Evolutionary conservation across 495 filamentous ascomycete genomes (phyloP).

Genomic region (Aspergillus olivimuriae): DNA sequence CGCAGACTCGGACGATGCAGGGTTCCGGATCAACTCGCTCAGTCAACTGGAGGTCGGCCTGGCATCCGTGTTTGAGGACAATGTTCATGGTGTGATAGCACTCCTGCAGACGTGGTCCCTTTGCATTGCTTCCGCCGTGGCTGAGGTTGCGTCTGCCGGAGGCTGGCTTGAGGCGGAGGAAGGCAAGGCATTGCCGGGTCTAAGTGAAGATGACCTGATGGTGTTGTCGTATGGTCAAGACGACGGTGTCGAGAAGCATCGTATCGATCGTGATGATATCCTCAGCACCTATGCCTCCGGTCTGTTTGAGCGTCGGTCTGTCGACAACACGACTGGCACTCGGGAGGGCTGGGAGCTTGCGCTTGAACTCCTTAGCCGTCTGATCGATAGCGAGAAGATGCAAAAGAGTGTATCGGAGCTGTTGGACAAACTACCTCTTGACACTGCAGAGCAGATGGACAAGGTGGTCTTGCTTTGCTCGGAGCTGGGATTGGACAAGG

Average conservation of each 20-base stretch:
- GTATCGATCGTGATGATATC: conserved; percentile 57
- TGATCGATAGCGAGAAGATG: conserved; percentile 59
- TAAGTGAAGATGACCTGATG: conserved; percentile 56
- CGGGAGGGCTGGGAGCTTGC: conserved; percentile 83
- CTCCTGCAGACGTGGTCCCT: conserved; percentile 73
- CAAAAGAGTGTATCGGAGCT: conserved; percentile 62
- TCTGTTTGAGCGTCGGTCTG: conserved; percentile 38
- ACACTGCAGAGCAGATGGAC: conserved; percentile 62
- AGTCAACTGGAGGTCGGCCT: conserved; percentile 70
- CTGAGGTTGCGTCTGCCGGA: conserved; percentile 67
- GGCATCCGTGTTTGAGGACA: conserved; percentile 70
- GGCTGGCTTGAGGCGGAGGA: conserved; percentile 56
- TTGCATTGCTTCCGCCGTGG: conserved; percentile 65
- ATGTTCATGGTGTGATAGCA: conserved; percentile 65
- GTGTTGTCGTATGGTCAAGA: conserved; percentile 50
- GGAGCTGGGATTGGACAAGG: conserved; percentile 59
- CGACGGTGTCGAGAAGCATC: conserved; percentile 6
- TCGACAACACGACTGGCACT: conserved; percentile 30
- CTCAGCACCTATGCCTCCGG: conserved; percentile 63
- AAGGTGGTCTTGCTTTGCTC: conserved; percentile 66
- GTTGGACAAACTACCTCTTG: conserved; percentile 55
- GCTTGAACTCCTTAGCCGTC: conserved; percentile 64
- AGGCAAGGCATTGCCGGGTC: conserved; percentile 27
- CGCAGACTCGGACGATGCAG: conserved; percentile 34
- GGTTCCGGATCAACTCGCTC: conserved; percentile 64